phyloP scores from a whole-genome alignment of 352 stramenopile genomes.

The Pythium diclinum region DNA sequence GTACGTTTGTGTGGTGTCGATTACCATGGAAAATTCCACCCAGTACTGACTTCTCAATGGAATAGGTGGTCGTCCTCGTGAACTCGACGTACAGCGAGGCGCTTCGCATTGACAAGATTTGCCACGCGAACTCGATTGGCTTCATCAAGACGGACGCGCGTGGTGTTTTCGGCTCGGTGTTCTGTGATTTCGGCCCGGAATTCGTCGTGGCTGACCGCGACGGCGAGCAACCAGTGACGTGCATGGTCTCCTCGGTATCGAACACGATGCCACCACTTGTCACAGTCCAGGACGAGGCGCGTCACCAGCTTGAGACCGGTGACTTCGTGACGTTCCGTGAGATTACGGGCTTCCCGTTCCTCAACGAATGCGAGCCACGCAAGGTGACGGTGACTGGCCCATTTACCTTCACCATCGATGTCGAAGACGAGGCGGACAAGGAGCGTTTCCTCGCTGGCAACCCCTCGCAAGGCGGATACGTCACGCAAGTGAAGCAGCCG shows the following conservation, averaged over 20 bases:
- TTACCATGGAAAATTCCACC: neutral
- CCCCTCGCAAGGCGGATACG: conserved; percentile 79
- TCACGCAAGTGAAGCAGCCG: conserved; percentile 96
- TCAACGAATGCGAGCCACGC: conserved; percentile 73
- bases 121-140: conserved; percentile 75
- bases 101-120: conserved; percentile 79
- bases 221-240: conserved; percentile 91
- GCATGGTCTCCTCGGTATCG: conserved; percentile 93
- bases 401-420: conserved; percentile 96
- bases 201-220: conserved; percentile 95
- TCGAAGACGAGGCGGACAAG: conserved; percentile 68
- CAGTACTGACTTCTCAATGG: neutral
- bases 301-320: conserved; percentile 96
- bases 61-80: conserved; percentile 82
- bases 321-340: conserved; percentile 96
- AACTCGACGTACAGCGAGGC: conserved; percentile 73
- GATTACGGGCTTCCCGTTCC: conserved; percentile 89
- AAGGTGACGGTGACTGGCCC: conserved; percentile 86
- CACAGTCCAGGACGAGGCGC: conserved; percentile 97
- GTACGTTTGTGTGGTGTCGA: conserved; percentile 33
- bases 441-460: conserved; percentile 55
- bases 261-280: conserved; percentile 82
- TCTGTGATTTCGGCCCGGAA: conserved; percentile 97
- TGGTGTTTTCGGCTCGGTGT: conserved; percentile 95
- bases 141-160: conserved; percentile 93